Evolutionary conservation across 164 flowering plant species (phyloP).

Genomic region (Magnolia officinalis): DNA sequence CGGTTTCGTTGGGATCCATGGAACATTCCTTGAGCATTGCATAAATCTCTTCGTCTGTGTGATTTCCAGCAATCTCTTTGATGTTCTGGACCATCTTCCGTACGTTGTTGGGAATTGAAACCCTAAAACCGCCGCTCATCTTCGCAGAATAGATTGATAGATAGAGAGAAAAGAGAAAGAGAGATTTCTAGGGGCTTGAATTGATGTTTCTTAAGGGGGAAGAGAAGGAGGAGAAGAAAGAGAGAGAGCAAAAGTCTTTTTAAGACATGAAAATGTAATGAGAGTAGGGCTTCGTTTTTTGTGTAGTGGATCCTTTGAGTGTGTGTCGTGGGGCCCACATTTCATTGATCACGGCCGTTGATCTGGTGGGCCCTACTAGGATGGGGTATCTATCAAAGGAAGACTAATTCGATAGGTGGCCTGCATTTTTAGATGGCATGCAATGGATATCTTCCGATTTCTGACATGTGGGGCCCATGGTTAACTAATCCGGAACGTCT

Average conservation of each 20-base stretch:
- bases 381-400: not conserved
- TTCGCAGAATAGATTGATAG: slow-evolving; percentile 18
- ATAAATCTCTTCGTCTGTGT: slow-evolving; percentile 74
- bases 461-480: too few relatives aligned
- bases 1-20: slow-evolving; percentile 93
- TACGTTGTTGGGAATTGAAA: slow-evolving; percentile 51
- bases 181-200: not conserved
- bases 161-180: not conserved
- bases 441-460: too few relatives aligned
- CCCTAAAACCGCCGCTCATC: slow-evolving; percentile 65
- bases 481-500: not conserved
- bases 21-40: slow-evolving; percentile 84
- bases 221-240: not conserved
- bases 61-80: slow-evolving; percentile 77
- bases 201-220: not conserved
- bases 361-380: not conserved
- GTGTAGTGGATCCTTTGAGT: not conserved
- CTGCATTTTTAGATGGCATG: too few relatives aligned
- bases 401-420: too few relatives aligned
- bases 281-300: not conserved
- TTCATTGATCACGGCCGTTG: not conserved
- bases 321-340: not conserved
- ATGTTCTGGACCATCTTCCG: slow-evolving; percentile 65
- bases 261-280: not conserved
- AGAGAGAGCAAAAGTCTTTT: not conserved